Conservation (phyloP, 805 yeast genomes). For the Ogataea sp. region DNA sequence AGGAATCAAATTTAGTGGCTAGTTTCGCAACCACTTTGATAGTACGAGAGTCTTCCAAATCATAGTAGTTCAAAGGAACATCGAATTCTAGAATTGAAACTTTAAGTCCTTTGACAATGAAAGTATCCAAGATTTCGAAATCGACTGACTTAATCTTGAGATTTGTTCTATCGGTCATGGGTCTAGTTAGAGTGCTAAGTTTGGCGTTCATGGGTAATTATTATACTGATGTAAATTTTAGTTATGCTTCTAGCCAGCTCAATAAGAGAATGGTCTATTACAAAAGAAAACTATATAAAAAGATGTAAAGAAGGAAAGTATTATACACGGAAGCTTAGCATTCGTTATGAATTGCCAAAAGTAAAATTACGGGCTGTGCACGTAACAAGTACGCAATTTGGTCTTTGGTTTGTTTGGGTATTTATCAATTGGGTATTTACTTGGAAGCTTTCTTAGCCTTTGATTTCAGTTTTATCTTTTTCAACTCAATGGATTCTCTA, state of each 20-base stretch:
- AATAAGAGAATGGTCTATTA: too few relatives aligned
- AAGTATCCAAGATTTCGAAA: constrained; percentile 8
- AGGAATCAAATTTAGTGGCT: constrained; percentile 8
- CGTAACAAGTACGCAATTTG: too few relatives aligned
- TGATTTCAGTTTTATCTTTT: constrained; percentile 1
- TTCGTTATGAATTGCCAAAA: too few relatives aligned
- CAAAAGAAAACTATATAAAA: too few relatives aligned
- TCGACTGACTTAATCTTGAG: neutral
- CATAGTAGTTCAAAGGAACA: constrained; percentile 21
- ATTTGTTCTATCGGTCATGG: neutral
- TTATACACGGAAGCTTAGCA: too few relatives aligned
- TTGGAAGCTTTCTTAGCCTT: neutral
- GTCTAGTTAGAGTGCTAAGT: too few relatives aligned
- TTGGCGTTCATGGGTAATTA: too few relatives aligned
- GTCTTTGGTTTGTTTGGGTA: neutral
- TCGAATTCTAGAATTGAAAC: constrained; percentile 13
- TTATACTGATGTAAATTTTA: too few relatives aligned
- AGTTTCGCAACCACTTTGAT: constrained; percentile 14
- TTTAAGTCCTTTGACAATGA: constrained; percentile 10
- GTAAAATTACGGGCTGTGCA: too few relatives aligned
- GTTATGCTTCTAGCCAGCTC: too few relatives aligned
- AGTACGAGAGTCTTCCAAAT: constrained; percentile 1
- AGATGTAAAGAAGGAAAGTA: too few relatives aligned
- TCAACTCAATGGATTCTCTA: constrained; percentile 46
- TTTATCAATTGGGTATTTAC: neutral